phyloP scores from a whole-genome alignment of 108 stramenopile species.

The Discostella stelligeroides region DNA sequence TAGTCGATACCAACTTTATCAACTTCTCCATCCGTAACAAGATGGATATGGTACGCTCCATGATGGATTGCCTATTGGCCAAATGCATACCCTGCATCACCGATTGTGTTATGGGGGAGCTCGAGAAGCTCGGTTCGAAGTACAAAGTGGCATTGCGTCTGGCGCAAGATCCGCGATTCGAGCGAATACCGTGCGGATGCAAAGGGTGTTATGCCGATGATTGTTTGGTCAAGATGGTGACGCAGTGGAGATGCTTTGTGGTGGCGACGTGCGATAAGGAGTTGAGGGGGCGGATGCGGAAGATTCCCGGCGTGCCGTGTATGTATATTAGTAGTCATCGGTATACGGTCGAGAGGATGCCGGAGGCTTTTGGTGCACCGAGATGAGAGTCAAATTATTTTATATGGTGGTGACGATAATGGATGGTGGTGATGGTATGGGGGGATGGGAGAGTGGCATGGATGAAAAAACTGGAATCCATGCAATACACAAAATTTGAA shows the following conservation, averaged over 20 bases:
- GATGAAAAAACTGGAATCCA: too few relatives aligned
- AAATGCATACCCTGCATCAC: constrained; percentile 98
- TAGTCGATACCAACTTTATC: constrained; percentile 99
- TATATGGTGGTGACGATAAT: neutral
- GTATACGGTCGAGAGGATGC: constrained; percentile 98
- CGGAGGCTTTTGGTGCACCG: constrained; percentile 95
- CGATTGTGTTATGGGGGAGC: constrained; percentile 98
- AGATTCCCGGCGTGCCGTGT: constrained; percentile 98
- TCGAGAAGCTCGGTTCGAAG: constrained; percentile 97
- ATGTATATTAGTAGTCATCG: constrained; percentile 97
- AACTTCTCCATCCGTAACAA: constrained; percentile 99
- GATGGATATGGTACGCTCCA: constrained; percentile 95
- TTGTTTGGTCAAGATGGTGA: constrained; percentile 77
- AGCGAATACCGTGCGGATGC: constrained; percentile 91
- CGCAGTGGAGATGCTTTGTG: constrained; percentile 96
- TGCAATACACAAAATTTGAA: too few relatives aligned
- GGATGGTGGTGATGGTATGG: neutral
- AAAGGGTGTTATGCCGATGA: constrained; percentile 97
- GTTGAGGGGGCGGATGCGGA: constrained; percentile 92
- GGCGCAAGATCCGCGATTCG: constrained; percentile 97
- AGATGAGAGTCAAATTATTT: constrained; percentile 34
- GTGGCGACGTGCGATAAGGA: constrained; percentile 99
- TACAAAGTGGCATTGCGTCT: constrained; percentile 96
- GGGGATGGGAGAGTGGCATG: too few relatives aligned
- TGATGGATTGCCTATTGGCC: constrained; percentile 99